Evolutionary conservation across 1,284 basidiomycete species (phyloP), one percentile per base, ranked within the genome.

Genomic region (Cryptococcus deneoformans): DNA sequence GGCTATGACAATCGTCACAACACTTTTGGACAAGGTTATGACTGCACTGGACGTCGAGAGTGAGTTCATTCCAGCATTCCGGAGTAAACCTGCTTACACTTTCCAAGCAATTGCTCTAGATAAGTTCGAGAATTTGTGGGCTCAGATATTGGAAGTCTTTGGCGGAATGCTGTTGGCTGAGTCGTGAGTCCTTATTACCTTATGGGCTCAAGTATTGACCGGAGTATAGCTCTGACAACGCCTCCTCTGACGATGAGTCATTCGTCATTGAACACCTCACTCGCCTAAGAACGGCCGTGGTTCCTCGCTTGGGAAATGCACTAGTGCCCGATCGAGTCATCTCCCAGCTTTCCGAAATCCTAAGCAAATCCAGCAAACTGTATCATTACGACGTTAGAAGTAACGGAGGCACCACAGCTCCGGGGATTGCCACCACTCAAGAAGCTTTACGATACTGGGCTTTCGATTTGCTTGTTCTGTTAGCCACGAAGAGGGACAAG

Each of bases 371-470:
- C 1, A 92, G 90, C 61, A 79, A 80, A 8, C 76, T 97, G 35
- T 88, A 90, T 53, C 67, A 62, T 52, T 68, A 70, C 57, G 73
- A 74, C 39, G 63, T 66, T 16, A 53, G 47, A 10, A 42, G 50
- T 1, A 24, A 37, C 7, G 65, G 63, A 5, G 68, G 69, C 14
- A 75, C 70, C 16, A 71, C 67, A 2, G 68, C 71, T n/a, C 66
- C 66, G 2, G 65, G 59, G 1, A 65, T 73, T 11, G 76, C 85
- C 29, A 78, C 87, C 43, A 85, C 87, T 0, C 82, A 89, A 49
- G 93, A 98, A 75, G 81, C 88, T 8, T 92, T 93, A 69, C 87
- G 89, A 7, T 96, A 92, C 77, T 97, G 93, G 92, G 92, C 90
- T 65, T 88, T 97, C 60, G 92, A 96, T 68, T 77, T 95, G 29